Evolutionary conservation across 495 filamentous ascomycete genomes (phyloP), one percentile per base, ranked within the genome.

Genomic region (Saxophila tyrrhenica): DNA sequence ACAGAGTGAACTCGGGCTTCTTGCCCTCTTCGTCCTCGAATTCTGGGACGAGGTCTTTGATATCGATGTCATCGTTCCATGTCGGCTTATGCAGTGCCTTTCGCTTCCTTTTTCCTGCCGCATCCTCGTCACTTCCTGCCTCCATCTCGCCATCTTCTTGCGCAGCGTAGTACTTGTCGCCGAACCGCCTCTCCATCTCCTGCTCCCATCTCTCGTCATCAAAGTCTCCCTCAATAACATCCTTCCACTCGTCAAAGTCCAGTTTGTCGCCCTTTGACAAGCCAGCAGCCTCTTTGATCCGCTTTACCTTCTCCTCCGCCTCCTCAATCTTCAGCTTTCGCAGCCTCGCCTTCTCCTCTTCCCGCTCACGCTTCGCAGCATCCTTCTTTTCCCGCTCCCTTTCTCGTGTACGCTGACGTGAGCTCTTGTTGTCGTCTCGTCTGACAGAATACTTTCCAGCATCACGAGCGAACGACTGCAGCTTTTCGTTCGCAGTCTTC

Each of bases 21-120:
- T 62, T 56, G 10, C 58, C 60, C 13, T 74, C 75, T 10, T 71
- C 66, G 15, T 86, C 74, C 13, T 78, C 79, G 63, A 94, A 96
- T 54, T 92, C 87, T 1, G 89, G 89, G 39, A 95, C 70, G 25
- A 98, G 70, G 66, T 98, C 91, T 24, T 82, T 85, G 70, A 97
- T 96, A 62, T 95, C 89, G 62, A 97, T 95, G 62, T 98, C 92
- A 60, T 95, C 88, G 55, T 94, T 86, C 87, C 89, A 98, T 52
- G 82, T 86, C 19, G 92, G 92, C 74, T 98, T 98, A 74, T 87
- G 92, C 17, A 78, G 69, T 55, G 79, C 81, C 55, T 78, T 81
- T 59, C 75, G 78, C 57, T 71, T 73, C 62, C 78, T 79, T 29
- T 61, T 61, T 11, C 19, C 67, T 22, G 72, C 70, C 1, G 65